phyloP scores from a whole-genome alignment of 441 rosid species.

The Pelargonium cotyledonis region DNA sequence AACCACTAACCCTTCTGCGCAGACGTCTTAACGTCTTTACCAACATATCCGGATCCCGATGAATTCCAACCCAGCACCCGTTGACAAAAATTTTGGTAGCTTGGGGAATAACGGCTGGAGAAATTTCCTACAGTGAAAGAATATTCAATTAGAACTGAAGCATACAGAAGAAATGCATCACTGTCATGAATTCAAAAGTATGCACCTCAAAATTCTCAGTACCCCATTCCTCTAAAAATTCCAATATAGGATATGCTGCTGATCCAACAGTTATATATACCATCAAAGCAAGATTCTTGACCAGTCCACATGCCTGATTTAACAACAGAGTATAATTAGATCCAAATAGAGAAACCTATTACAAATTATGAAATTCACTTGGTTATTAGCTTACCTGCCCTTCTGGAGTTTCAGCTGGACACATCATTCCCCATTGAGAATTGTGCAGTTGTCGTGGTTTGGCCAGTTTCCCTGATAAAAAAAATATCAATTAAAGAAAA shows the following conservation, averaged over 20 bases:
- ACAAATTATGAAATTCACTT: not conserved
- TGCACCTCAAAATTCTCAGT: constrained; percentile 91
- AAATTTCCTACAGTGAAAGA: constrained; percentile 63
- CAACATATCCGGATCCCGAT: constrained; percentile 96
- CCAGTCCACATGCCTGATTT: constrained; percentile 88
- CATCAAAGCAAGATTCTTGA: constrained; percentile 96
- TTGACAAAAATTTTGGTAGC: constrained; percentile 92
- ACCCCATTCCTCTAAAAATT: constrained; percentile 94
- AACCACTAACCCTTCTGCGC: constrained; percentile 69
- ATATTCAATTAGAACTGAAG: constrained; percentile 12
- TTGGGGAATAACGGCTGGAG: constrained; percentile 96
- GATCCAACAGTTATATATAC: constrained; percentile 96
- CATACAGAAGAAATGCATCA: not conserved
- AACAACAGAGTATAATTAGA: constrained; percentile 11
- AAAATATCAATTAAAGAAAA: constrained; percentile 15
- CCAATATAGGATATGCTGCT: constrained; percentile 85
- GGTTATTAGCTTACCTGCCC: constrained; percentile 61
- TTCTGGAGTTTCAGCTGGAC: constrained; percentile 99
- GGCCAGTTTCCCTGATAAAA: constrained; percentile 76
- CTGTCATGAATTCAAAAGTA: not conserved
- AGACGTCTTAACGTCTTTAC: constrained; percentile 84
- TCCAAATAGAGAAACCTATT: constrained; percentile 4
- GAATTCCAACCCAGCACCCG: constrained; percentile 98
- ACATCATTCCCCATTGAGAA: constrained; percentile 99
- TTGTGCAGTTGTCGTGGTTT: constrained; percentile 97